Evolutionary conservation across 2,329 filamentous ascomycete genomes (phyloP).

Genomic region (Hymenoscyphus scutula): DNA sequence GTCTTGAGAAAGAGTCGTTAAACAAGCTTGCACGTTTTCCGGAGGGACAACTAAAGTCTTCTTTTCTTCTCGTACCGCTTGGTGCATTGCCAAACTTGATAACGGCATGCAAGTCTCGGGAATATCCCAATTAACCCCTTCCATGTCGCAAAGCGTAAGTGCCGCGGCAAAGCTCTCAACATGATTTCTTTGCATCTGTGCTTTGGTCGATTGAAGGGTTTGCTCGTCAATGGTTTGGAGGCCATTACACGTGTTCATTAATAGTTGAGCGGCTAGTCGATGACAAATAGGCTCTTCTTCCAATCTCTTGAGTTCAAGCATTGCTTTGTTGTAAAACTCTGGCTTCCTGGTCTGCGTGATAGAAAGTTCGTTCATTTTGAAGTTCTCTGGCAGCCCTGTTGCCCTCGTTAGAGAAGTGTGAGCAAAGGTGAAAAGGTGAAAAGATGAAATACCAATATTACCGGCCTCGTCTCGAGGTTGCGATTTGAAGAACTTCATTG

Average conservation of each 20-base stretch:
- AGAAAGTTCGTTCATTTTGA: constrained; percentile 4
- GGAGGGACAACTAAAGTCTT: constrained; percentile 30
- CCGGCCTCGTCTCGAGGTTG: not conserved
- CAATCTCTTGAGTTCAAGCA: constrained; percentile 33
- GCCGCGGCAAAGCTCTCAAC: constrained; percentile 58
- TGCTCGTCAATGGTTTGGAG: constrained; percentile 32
- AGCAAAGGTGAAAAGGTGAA: not conserved
- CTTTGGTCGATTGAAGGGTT: constrained; percentile 31
- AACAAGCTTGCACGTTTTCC: constrained; percentile 46
- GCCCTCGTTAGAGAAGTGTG: not conserved
- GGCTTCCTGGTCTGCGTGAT: constrained; percentile 23
- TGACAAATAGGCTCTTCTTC: constrained; percentile 36
- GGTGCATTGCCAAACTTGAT: constrained; percentile 28
- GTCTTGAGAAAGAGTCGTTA: constrained; percentile 51
- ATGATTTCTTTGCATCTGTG: constrained; percentile 44
- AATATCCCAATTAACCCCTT: constrained; percentile 48
- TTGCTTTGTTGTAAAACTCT: constrained; percentile 35
- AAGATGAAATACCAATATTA: not conserved
- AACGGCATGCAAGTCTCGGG: constrained; percentile 52
- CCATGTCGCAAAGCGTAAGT: constrained; percentile 62
- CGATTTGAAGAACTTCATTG: not conserved
- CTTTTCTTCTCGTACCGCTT: constrained; percentile 39
- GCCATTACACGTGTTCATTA: constrained; percentile 36
- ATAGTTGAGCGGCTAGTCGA: constrained; percentile 34
- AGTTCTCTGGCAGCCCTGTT: not conserved